Base-by-base conservation (phyloP, 257 asterid species). In the Echites panduratus region DNA sequence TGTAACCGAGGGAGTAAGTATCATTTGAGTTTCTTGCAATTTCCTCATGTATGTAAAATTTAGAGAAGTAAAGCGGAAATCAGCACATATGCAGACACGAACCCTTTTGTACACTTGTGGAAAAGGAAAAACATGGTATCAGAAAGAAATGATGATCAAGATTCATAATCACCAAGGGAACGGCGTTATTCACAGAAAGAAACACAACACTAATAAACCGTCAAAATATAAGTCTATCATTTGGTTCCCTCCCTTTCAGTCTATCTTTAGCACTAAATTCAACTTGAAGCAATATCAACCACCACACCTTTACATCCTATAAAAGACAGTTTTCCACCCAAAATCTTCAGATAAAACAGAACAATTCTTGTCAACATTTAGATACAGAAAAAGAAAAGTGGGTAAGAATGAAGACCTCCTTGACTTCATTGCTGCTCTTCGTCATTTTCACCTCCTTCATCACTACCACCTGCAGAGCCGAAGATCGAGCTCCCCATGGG, bases 401-500 rank as follows among this genome's bases (percentile, higher is more conserved):
- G 26, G 54, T 20, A 53, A 62, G 27, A 14, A 68, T 43, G 63
- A 45, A 59, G 63, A 68, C 73, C n/a, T 59, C 80, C 70, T 62
- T 70, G 66, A 74, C 82, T 66, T 54, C 66, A 71, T 66, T 75
- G 41, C 65, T 84, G 43, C 53, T 79, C 73, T 57, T 77, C 16
- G 50, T 54, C 49, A 27, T 66, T 44, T 52, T 77, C 58, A 72
- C 67, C 65, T 41, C 72, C 53, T 41, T 77, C 61, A 27, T 75
- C 27, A 62, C 74, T 49, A 38, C 61, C 41, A 62, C 20, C 57
- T 12, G 75, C 32, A 73, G 47, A 75, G 83, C 84, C 59, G 77
- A 82, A 47, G 87, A 75, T 35, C 76, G 87, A 53, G 72, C 87
- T 20, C 89, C 88, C 0, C 88, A 85, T 9, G 87, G 84, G 10